phyloP scores from a whole-genome alignment of 2,329 filamentous ascomycete species.

The Lasiodiplodia hormozganensis region DNA sequence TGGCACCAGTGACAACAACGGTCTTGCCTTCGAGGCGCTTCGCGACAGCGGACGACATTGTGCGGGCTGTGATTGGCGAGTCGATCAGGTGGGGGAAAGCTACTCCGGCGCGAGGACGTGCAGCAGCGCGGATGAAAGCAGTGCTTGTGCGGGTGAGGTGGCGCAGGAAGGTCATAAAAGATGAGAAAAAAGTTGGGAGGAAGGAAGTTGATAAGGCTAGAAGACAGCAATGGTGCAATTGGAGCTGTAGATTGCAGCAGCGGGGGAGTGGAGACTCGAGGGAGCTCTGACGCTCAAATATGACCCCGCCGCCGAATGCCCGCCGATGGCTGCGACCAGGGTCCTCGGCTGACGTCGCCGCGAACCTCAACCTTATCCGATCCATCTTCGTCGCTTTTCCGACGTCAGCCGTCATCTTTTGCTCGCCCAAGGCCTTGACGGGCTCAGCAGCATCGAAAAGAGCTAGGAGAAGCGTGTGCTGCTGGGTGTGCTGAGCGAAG shows the following conservation, averaged over 20 bases:
- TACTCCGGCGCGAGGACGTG: conserved; percentile 2
- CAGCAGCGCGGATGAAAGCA: conserved; percentile 29
- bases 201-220: not conserved
- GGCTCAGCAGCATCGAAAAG: too few relatives aligned
- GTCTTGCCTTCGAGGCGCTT: conserved; percentile 94
- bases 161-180: conserved; percentile 20
- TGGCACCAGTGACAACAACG: conserved; percentile 88
- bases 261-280: conserved; percentile 20
- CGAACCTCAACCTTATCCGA: not conserved
- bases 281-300: conserved; percentile 21
- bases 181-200: not conserved
- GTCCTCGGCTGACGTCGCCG: conserved; percentile 6
- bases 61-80: conserved; percentile 39
- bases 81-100: conserved; percentile 3
- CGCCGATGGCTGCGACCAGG: not conserved
- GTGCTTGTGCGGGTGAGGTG: conserved; percentile 34
- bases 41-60: conserved; percentile 72
- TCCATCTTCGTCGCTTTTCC: conserved; percentile 1
- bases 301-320: not conserved
- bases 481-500: not conserved
- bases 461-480: too few relatives aligned
- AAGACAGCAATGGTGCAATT: conserved; percentile 26
- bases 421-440: too few relatives aligned
- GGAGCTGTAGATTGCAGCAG: conserved; percentile 26
- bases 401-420: not conserved